phyloP scores from a whole-genome alignment of 306 rosid genomes.

The Medicago ruthenica region DNA sequence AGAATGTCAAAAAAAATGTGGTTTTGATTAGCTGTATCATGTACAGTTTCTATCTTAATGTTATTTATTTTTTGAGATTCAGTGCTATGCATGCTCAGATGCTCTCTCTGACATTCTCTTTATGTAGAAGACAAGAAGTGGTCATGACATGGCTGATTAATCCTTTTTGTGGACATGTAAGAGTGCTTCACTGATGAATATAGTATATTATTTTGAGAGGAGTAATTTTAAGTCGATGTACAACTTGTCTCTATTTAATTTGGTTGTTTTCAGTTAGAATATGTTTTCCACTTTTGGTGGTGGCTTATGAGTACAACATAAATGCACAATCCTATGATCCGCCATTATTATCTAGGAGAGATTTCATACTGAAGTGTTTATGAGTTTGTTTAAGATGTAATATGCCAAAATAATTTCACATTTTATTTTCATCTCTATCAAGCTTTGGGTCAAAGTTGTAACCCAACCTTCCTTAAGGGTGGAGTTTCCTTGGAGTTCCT shows the following conservation, averaged over 20 bases:
- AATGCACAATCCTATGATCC: not conserved
- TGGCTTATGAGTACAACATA: not conserved
- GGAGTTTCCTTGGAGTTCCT: not conserved
- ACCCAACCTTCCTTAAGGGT: not conserved
- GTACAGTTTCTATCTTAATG: slow-evolving; percentile 22
- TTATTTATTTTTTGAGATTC: slow-evolving; percentile 19
- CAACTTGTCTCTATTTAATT: not conserved
- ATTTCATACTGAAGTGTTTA: slow-evolving; percentile 4
- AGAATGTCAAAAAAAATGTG: slow-evolving; percentile 4
- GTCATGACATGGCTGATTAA: not conserved
- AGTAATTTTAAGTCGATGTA: not conserved
- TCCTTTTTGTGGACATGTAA: slow-evolving; percentile 20
- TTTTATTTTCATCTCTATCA: not conserved
- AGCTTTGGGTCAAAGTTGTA: slow-evolving; percentile 8
- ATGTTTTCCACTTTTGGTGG: not conserved
- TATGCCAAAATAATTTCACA: slow-evolving; percentile 17
- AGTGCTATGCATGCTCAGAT: not conserved
- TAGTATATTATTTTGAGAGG: slow-evolving; percentile 30
- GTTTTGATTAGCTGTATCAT: slow-evolving; percentile 30
- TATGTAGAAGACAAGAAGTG: slow-evolving; percentile 13
- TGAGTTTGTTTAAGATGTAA: not conserved
- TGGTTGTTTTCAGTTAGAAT: not conserved
- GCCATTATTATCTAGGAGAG: not conserved
- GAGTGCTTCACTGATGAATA: slow-evolving; percentile 21
- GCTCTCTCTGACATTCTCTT: slow-evolving; percentile 7